Evolutionary conservation across 2,329 filamentous ascomycete genomes (phyloP), one percentile per base, ranked within the genome.

Genomic region (Leptodontidium sp.): DNA sequence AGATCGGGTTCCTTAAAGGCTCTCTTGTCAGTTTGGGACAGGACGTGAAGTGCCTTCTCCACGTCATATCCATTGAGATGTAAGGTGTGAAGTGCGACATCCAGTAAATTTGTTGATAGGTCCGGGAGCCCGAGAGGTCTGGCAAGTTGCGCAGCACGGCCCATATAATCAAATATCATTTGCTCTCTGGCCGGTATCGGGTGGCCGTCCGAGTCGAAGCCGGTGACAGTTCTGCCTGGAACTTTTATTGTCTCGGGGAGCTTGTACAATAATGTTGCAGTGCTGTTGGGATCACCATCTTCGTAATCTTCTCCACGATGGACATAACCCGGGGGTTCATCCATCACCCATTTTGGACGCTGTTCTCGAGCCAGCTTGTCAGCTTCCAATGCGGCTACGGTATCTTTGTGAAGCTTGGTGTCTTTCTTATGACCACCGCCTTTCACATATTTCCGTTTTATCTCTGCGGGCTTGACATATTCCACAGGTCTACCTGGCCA

Each of bases 401-500:
- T 89, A 74, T 97, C 94, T 79, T 96, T 97, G 32, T 91, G 89
- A 55, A 91, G 81, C 75, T 94, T 96, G 47, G 86, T 84, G 68
- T 93, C 91, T 77, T 93, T 94, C 78, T 93, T 93, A 68, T 90
- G 87, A 63, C 83, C 82, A 17, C 84, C 81, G 53, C 83, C 82
- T 77, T 90, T 91, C 74, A 87, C 80, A 74, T 88, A 90, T 71
- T 89, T 90, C 81, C 90, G 97, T 82, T 95, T 98, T 74, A 91
- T 89, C 77, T 98, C 94, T 0, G 90, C 84, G 4, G 94, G 90
- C 79, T 97, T 98, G 71, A 97, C 93, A 68, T 97, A 92, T 79
- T 97, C 86, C n/a, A 98, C 90, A 0, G 94, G 90, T 65, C 89
- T 89, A 5, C 95, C 96, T 66, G 91, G 91, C 96, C 96, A 99